Conservation (phyloP, 2,329 filamentous ascomycete species). For the Domatiomyces catenatus region DNA sequence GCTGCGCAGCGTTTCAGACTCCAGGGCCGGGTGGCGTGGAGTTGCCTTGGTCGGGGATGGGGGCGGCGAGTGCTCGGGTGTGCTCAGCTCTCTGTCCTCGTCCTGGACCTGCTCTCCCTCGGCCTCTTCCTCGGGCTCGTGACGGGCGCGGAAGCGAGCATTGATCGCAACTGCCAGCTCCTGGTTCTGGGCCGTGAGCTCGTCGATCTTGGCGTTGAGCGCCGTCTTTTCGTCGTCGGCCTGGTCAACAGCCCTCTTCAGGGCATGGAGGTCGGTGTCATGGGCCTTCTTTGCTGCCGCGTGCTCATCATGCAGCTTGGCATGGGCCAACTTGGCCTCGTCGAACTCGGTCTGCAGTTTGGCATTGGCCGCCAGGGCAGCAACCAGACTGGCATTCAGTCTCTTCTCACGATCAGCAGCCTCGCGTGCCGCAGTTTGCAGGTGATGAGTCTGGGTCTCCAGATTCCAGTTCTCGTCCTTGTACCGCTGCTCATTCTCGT, state of each 20-base stretch:
- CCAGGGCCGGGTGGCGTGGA: slow-evolving; percentile 69
- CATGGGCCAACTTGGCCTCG: slow-evolving; percentile 65
- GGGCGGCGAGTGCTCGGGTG: slow-evolving; percentile 80
- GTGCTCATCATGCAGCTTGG: slow-evolving; percentile 70
- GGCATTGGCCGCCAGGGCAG: slow-evolving; percentile 59
- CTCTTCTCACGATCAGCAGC: slow-evolving; percentile 70
- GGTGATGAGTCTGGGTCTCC: slow-evolving; percentile 79
- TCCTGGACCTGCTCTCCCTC: slow-evolving; percentile 42
- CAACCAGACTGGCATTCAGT: slow-evolving; percentile 55
- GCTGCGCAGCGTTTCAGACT: slow-evolving; percentile 87
- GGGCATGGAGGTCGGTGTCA: slow-evolving; percentile 71
- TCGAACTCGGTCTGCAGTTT: slow-evolving; percentile 73
- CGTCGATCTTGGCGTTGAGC: slow-evolving; percentile 73
- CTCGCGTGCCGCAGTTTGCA: slow-evolving; percentile 58
- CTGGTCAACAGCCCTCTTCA: slow-evolving; percentile 63
- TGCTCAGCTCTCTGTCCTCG: slow-evolving; percentile 51
- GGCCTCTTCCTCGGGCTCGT: slow-evolving; percentile 28
- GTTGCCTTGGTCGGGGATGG: slow-evolving; percentile 82
- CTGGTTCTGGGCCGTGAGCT: slow-evolving; percentile 74
- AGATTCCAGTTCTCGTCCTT: slow-evolving; percentile 98
- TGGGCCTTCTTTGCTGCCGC: slow-evolving; percentile 62
- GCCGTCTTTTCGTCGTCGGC: slow-evolving; percentile 64
- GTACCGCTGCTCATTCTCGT: slow-evolving; percentile 89
- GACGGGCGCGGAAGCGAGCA: slow-evolving; percentile 51
- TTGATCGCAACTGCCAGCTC: slow-evolving; percentile 77